Percentiles rank a stretch among this genome's conserved stretches.
phyloP scores from a whole-genome alignment of 2,329 filamentous ascomycete genomes.

The Fusarium verrucosum region DNA sequence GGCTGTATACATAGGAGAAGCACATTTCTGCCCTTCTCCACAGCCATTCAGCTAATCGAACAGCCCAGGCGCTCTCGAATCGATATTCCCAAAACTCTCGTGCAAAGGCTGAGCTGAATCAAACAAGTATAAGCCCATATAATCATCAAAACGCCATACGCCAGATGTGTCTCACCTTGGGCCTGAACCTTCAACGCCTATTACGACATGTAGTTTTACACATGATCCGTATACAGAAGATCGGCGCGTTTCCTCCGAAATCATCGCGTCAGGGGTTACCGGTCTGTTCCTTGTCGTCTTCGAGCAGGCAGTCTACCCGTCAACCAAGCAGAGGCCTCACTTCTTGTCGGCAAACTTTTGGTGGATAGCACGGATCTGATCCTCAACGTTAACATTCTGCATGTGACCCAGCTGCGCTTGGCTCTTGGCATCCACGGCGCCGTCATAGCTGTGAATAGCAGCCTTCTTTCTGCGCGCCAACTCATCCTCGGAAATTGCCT shows the following conservation, averaged over 20 bases:
- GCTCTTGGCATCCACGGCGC: constrained; percentile 67
- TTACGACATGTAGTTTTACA: constrained; percentile 20
- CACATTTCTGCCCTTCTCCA: neutral
- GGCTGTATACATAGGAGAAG: neutral
- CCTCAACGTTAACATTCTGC: constrained; percentile 80
- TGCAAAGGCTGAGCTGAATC: constrained; percentile 35
- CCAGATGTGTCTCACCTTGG: constrained; percentile 45
- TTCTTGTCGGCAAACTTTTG: constrained; percentile 60
- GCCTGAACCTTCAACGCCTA: constrained; percentile 39
- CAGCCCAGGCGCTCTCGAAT: neutral
- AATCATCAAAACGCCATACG: constrained; percentile 39
- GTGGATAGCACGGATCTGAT: constrained; percentile 77
- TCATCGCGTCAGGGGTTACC: neutral
- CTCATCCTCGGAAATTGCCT: constrained; percentile 77
- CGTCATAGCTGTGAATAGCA: constrained; percentile 72
- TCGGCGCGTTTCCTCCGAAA: neutral
- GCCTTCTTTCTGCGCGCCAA: constrained; percentile 78
- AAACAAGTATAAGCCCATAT: constrained; percentile 41
- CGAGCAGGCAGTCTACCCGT: neutral
- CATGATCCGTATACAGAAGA: constrained; percentile 12
- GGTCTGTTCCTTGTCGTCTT: constrained; percentile 7
- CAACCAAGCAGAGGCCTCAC: constrained; percentile 35
- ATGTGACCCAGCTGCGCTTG: constrained; percentile 65
- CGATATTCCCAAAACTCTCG: constrained; percentile 6
- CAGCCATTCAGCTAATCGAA: neutral